phyloP scores from a whole-genome alignment of 2,329 filamentous ascomycete species.

The Alternaria ventricosa region DNA sequence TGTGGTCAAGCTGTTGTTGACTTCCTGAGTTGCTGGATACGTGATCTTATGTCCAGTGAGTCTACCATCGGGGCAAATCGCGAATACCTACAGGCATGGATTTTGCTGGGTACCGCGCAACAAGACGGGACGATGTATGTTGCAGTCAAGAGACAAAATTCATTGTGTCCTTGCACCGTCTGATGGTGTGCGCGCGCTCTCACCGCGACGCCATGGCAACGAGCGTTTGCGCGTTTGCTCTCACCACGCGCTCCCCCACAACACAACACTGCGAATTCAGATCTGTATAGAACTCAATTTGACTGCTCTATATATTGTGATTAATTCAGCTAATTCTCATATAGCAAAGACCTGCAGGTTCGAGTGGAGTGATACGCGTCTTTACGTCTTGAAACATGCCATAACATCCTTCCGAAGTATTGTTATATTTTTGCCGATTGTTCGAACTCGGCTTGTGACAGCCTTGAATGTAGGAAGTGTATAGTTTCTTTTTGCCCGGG shows the following conservation, averaged over 20 bases:
- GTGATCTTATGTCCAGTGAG: not conserved
- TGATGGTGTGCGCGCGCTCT: not conserved
- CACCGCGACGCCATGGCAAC: not conserved
- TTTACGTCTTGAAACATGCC: not conserved
- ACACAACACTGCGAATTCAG: not conserved
- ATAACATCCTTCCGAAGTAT: not conserved
- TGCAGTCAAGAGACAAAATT: too few relatives aligned
- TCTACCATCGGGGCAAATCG: rapidly evolving
- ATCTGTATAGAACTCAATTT: not conserved
- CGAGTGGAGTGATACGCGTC: not conserved
- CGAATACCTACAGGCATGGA: not conserved
- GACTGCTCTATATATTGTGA: not conserved
- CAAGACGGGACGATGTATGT: too few relatives aligned
- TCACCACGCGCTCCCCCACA: not conserved
- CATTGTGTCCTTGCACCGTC: not conserved
- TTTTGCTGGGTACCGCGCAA: not conserved
- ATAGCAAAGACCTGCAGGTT: not conserved
- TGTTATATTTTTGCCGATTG: not conserved
- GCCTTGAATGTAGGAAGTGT: too few relatives aligned
- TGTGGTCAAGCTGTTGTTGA: not conserved
- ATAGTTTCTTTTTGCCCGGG: too few relatives aligned
- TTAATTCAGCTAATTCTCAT: not conserved
- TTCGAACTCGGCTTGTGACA: not conserved
- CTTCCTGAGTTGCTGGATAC: not conserved
- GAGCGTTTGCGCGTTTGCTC: not conserved